phyloP scores from a whole-genome alignment of 2,329 filamentous ascomycete species.

The Botrytis cinerea region DNA sequence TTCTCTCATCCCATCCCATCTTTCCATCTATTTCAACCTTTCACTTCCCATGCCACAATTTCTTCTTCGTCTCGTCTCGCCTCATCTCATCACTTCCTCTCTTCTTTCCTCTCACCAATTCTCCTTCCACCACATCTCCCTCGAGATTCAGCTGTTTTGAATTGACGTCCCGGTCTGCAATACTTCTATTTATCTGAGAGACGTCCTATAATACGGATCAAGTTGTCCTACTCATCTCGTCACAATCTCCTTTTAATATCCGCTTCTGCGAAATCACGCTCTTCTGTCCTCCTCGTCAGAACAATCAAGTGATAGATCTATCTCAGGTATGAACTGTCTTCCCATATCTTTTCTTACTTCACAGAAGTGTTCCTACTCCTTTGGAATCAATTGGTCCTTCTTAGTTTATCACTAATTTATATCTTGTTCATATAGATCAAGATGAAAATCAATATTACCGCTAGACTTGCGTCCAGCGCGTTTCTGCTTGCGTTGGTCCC shows the following conservation, averaged over 20 bases:
- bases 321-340: background rate
- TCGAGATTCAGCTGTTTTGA: conserved; percentile 25
- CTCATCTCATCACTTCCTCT: conserved; percentile 19
- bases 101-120: conserved; percentile 20
- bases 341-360: background rate
- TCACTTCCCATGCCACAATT: conserved; percentile 11
- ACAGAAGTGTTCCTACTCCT: background rate
- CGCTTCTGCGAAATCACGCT: conserved; percentile 25
- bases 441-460: conserved; percentile 33
- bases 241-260: conserved; percentile 28
- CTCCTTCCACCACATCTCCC: conserved; percentile 12
- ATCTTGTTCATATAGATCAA: conserved; percentile 29
- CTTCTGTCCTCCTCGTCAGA: conserved; percentile 14
- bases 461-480: conserved; percentile 29
- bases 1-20: background rate
- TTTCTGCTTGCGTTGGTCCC: conserved; percentile 32
- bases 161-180: conserved; percentile 29
- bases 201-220: background rate
- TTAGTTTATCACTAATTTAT: background rate
- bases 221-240: conserved; percentile 3
- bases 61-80: background rate
- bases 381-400: background rate
- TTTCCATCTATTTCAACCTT: conserved; percentile 23
- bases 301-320: conserved; percentile 14
- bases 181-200: conserved; percentile 5